A percentile compares a stretch with the other conserved stretches of the same genome.
Conservation (phyloP, 2,329 filamentous ascomycete species). For the Trichoderma brevicompactum region DNA sequence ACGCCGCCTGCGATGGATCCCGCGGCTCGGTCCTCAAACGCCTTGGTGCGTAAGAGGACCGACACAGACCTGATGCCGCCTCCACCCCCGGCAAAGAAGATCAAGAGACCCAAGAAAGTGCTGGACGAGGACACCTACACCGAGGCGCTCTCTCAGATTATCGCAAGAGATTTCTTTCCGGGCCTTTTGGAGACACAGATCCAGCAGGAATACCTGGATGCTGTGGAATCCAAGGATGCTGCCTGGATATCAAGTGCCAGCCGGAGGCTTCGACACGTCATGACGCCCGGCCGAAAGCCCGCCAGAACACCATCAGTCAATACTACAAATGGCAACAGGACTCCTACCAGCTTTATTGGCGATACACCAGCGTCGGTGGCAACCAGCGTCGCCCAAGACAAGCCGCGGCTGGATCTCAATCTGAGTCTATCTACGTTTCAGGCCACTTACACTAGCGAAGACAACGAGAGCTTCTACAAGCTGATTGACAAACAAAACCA, state of each 20-base stretch:
- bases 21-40: conserved; percentile 48
- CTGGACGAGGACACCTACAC: conserved; percentile 95
- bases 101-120: conserved; percentile 85
- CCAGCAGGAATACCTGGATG: conserved; percentile 90
- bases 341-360: conserved; percentile 68
- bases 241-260: conserved; percentile 86
- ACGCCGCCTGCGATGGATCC: conserved; percentile 44
- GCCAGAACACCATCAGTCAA: conserved; percentile 35
- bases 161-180: conserved; percentile 95
- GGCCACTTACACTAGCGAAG: conserved; percentile 92
- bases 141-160: conserved; percentile 87
- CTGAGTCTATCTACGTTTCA: conserved; percentile 88
- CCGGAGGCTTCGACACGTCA: conserved; percentile 71
- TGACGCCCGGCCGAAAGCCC: conserved; percentile 70
- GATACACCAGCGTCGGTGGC: conserved; percentile 72
- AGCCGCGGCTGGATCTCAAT: conserved; percentile 67
- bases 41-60: conserved; percentile 70
- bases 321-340: conserved; percentile 48
- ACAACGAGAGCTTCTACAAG: conserved; percentile 96
- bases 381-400: conserved; percentile 45
- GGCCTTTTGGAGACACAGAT: conserved; percentile 83
- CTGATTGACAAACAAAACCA: conserved; percentile 89
- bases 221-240: conserved; percentile 81
- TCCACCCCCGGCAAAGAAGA: conserved; percentile 81
- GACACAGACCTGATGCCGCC: conserved; percentile 80